Conservation (phyloP, 1,284 basidiomycete species). For the Blastosporella zonata region DNA sequence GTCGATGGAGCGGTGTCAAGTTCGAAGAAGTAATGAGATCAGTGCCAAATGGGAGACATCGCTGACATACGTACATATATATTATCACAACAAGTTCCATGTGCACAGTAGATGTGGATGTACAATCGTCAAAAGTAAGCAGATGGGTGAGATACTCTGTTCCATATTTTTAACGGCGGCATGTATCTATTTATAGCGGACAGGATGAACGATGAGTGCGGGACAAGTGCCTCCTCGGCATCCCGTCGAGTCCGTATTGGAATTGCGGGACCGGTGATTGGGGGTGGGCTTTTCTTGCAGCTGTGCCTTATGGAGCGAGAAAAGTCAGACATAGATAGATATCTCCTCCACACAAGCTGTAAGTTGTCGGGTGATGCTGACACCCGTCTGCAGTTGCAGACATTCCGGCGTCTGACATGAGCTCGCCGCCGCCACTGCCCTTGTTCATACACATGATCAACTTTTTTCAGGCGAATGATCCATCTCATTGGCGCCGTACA, state of each 20-base stretch:
- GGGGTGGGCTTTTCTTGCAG: background rate
- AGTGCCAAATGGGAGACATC: constrained; percentile 7
- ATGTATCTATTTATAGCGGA: background rate
- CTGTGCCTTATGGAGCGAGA: constrained; percentile 3
- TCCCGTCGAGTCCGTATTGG: constrained; percentile 3
- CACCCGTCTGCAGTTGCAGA: too few species aligned
- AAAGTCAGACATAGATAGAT: constrained; percentile 1
- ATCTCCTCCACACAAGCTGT: background rate
- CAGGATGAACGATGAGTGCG: constrained; percentile 1
- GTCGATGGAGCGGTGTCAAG: constrained; percentile 9
- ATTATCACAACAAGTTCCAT: constrained; percentile 5
- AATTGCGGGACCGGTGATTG: constrained; percentile 14
- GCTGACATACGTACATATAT: background rate
- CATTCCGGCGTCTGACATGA: too few species aligned
- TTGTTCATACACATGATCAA: too few species aligned
- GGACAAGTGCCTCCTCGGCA: constrained; percentile 6
- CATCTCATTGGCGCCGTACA: too few species aligned
- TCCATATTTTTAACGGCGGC: background rate
- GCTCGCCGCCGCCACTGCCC: too few species aligned
- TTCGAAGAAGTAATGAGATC: constrained; percentile 4
- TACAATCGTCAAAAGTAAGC: background rate
- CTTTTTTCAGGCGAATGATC: too few species aligned
- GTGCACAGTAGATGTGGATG: background rate
- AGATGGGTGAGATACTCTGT: constrained; percentile 2
- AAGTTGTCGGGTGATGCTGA: background rate